A percentile compares a stretch with the other conserved stretches of the same genome.
Conservation (phyloP, 2,329 filamentous ascomycete genomes). For the Colletotrichum gigasporum region DNA sequence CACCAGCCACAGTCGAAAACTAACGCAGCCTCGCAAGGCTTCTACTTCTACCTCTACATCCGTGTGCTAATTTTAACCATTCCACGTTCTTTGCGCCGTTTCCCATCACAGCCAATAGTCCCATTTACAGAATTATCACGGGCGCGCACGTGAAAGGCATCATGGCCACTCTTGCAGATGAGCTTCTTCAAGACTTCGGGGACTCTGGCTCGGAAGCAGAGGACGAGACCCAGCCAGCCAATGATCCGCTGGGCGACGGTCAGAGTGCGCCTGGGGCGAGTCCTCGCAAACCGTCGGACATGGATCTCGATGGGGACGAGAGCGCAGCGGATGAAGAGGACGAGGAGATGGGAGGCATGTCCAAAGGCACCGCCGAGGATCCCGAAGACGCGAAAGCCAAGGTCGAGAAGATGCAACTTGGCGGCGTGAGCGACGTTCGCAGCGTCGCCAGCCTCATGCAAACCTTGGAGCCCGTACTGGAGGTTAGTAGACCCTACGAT, state of each 20-base stretch:
- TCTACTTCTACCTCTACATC: not conserved
- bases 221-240: slow-evolving; percentile 65
- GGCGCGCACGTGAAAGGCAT: slow-evolving; percentile 31
- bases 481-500: slow-evolving; percentile 67
- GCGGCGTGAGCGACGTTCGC: slow-evolving; percentile 78
- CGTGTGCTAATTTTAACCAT: not conserved
- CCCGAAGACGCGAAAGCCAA: slow-evolving; percentile 79
- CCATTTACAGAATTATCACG: too few species aligned
- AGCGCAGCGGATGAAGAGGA: slow-evolving; percentile 66
- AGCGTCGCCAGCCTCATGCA: slow-evolving; percentile 85
- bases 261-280: slow-evolving; percentile 51
- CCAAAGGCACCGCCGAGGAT: slow-evolving; percentile 60
- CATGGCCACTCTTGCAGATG: slow-evolving; percentile 93
- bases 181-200: slow-evolving; percentile 91
- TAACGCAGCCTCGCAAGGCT: slow-evolving; percentile 11
- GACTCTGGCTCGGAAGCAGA: slow-evolving; percentile 83
- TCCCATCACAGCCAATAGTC: not conserved
- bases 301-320: slow-evolving; percentile 69
- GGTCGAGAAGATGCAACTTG: slow-evolving; percentile 84
- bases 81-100: not conserved
- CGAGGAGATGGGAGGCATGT: slow-evolving; percentile 61
- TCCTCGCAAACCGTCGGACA: slow-evolving; percentile 51
- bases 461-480: slow-evolving; percentile 80
- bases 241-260: slow-evolving; percentile 54
- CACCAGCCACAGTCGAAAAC: not conserved